Evolutionary conservation across 306 rosid species (phyloP).

Genomic region (Betula pendula): DNA sequence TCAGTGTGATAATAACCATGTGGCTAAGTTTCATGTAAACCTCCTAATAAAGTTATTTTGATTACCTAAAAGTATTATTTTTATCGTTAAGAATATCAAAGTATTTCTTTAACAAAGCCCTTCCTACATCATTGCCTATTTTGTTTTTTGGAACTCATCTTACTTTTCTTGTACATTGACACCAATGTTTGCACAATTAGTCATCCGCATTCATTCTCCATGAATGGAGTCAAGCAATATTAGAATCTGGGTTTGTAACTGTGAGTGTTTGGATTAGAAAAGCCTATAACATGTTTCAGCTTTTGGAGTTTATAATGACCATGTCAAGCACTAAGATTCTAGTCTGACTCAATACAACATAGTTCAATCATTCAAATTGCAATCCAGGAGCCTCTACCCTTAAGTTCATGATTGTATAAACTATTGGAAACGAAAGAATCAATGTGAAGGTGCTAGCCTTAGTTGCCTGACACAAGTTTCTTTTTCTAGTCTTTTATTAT

Average conservation of each 20-base stretch:
- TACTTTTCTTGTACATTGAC: constrained; percentile 10
- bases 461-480: neutral
- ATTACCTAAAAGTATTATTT: constrained; percentile 26
- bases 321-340: constrained; percentile 19
- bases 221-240: neutral
- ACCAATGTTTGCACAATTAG: neutral
- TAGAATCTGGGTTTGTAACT: neutral
- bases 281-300: neutral
- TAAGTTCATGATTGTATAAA: neutral
- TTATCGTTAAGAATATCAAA: constrained; percentile 12
- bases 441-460: neutral
- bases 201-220: constrained; percentile 1
- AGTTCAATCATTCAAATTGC: constrained; percentile 13
- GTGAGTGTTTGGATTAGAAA: neutral
- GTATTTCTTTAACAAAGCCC: constrained; percentile 18
- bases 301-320: neutral
- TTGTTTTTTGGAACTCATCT: neutral
- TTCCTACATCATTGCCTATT: constrained; percentile 3
- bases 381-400: neutral
- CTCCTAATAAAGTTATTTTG: constrained; percentile 25
- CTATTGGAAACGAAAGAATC: neutral
- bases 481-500: neutral
- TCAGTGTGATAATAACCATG: constrained; percentile 31
- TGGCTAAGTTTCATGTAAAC: constrained; percentile 31
- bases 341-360: neutral